phyloP scores from a whole-genome alignment of 2,329 filamentous ascomycete genomes.

The Neopestalotiopsis sp. region DNA sequence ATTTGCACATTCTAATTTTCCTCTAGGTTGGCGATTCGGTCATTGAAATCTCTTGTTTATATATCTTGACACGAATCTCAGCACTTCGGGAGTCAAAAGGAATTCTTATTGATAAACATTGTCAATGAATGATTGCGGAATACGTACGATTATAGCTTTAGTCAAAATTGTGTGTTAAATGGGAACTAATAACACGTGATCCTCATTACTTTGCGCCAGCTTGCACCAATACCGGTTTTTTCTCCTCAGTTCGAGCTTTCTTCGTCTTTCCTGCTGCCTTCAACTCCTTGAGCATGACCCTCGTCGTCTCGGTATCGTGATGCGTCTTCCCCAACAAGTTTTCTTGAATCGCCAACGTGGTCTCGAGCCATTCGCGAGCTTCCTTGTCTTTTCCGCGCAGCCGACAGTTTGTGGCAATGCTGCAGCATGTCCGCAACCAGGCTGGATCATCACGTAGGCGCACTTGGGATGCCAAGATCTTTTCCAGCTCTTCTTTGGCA shows the following conservation, averaged over 20 bases:
- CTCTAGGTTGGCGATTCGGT: too few relatives aligned
- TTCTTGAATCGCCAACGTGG: not conserved
- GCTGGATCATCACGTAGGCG: not conserved
- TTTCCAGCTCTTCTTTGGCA: not conserved
- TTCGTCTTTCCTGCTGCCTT: not conserved
- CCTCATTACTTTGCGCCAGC: too few relatives aligned
- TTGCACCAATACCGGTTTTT: too few relatives aligned
- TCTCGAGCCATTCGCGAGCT: not conserved
- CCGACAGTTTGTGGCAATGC: not conserved
- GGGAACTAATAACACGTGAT: too few relatives aligned
- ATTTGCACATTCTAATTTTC: too few relatives aligned
- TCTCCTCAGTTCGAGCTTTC: not conserved
- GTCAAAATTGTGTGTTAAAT: too few relatives aligned
- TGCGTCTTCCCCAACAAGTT: conserved; percentile 3
- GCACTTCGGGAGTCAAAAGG: too few relatives aligned
- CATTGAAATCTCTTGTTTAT: too few relatives aligned
- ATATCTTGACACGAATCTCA: too few relatives aligned
- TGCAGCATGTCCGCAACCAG: not conserved
- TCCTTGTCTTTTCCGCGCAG: not conserved
- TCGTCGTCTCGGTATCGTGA: not conserved
- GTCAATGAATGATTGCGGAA: too few relatives aligned
- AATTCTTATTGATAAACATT: too few relatives aligned
- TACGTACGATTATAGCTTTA: too few relatives aligned
- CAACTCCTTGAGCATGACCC: conserved; percentile 4
- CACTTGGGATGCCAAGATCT: not conserved